Conservation (phyloP, 495 filamentous ascomycete species). For the Pyrenopolyporus hunteri region DNA sequence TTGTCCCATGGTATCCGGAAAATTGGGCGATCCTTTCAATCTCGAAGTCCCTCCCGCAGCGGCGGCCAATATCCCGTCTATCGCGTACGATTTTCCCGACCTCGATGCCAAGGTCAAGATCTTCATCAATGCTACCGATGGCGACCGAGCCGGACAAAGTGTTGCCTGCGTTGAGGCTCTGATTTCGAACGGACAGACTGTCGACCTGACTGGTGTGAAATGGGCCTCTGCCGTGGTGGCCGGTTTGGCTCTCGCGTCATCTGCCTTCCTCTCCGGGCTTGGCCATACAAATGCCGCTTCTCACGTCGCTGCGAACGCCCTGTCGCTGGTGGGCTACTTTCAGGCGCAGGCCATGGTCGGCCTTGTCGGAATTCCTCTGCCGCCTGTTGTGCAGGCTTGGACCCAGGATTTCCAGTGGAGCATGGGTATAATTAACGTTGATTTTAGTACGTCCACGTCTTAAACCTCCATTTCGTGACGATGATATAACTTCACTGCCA, state of each 20-base stretch:
- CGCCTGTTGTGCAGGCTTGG: slow-evolving; percentile 90
- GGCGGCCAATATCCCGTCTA: slow-evolving; percentile 71
- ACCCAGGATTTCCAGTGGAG: slow-evolving; percentile 99
- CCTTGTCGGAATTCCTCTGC: slow-evolving; percentile 80
- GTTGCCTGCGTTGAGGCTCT: slow-evolving; percentile 88
- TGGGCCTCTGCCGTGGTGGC: slow-evolving; percentile 92
- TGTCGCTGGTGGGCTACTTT: slow-evolving; percentile 94
- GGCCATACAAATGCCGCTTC: slow-evolving; percentile 96
- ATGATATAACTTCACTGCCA: slow-evolving; percentile 42
- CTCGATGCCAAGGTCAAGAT: slow-evolving; percentile 87
- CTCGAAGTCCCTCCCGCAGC: slow-evolving; percentile 62
- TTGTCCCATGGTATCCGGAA: slow-evolving; percentile 90
- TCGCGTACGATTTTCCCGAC: slow-evolving; percentile 90
- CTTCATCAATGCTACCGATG: slow-evolving; percentile 72
- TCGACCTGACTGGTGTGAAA: slow-evolving; percentile 85
- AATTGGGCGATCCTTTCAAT: slow-evolving; percentile 73
- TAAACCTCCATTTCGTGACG: neutral
- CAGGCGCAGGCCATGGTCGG: slow-evolving; percentile 95
- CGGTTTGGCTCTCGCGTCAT: slow-evolving; percentile 80
- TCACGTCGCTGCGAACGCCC: slow-evolving; percentile 89
- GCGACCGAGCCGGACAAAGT: slow-evolving; percentile 57
- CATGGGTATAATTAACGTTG: slow-evolving; percentile 91
- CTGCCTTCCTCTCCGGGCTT: slow-evolving; percentile 78
- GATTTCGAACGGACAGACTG: slow-evolving; percentile 91
- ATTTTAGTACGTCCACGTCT: slow-evolving; percentile 48